These are phyloP conservation scores for Rhododendron henanense DNA, from an alignment of 148 eudicot species.

Conservation along the genomic window DNA sequence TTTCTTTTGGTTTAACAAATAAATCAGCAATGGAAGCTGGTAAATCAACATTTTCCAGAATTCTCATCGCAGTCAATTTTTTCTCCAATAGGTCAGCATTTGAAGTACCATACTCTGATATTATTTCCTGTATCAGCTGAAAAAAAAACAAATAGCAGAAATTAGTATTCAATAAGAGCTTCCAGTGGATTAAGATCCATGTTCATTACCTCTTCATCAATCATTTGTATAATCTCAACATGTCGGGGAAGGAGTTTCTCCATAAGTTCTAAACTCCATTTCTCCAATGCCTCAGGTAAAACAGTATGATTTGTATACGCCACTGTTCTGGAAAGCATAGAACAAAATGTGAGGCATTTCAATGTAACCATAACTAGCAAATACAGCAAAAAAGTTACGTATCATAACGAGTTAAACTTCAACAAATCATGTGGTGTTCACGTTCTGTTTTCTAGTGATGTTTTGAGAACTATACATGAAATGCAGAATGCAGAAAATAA, in stretches of 20 bases:
- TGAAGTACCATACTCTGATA: conserved; percentile 74
- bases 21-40: conserved; percentile 47
- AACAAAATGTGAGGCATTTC: conserved; percentile 8
- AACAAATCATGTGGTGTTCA: neutral
- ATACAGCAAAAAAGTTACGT: neutral
- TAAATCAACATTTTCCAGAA: conserved; percentile 76
- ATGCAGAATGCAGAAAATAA: neutral
- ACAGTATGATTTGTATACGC: conserved; percentile 98
- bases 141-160: conserved; percentile 9
- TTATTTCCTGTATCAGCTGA: conserved; percentile 64
- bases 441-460: neutral
- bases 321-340: conserved; percentile 60
- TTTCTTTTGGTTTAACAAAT: neutral
- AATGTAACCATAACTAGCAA: neutral
- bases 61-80: conserved; percentile 76
- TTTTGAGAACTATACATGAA: neutral
- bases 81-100: conserved; percentile 63
- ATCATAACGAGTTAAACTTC: neutral
- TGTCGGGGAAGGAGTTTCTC: conserved; percentile 88
- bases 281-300: conserved; percentile 94
- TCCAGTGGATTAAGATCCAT: neutral
- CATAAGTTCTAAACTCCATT: conserved; percentile 92
- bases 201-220: conserved; percentile 73
- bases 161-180: neutral
- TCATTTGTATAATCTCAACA: conserved; percentile 83